phyloP scores from a whole-genome alignment of 2,329 filamentous ascomycete species.

The Trichoderma simmonsii region DNA sequence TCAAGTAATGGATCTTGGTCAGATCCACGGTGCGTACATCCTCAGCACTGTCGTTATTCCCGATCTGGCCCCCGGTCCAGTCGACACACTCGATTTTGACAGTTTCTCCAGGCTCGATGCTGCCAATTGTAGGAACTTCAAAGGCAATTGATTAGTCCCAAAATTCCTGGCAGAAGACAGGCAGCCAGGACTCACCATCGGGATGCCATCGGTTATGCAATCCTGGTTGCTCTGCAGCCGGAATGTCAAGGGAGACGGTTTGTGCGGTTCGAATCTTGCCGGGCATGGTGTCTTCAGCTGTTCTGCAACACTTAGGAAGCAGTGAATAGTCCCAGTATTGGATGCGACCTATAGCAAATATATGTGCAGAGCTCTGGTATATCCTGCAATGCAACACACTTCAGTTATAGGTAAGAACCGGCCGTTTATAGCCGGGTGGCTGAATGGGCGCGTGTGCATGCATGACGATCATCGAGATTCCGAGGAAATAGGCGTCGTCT shows the following conservation, averaged over 20 bases:
- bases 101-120: conserved; percentile 77
- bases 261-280: conserved; percentile 61
- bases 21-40: conserved; percentile 83
- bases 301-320: too few species aligned
- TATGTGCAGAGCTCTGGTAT: not conserved
- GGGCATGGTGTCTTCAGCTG: conserved; percentile 29
- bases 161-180: too few species aligned
- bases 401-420: not conserved
- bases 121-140: conserved; percentile 68
- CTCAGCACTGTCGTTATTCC: conserved; percentile 86
- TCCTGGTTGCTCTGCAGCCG: conserved; percentile 64
- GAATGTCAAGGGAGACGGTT: conserved; percentile 54
- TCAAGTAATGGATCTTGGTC: conserved; percentile 81
- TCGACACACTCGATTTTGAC: conserved; percentile 93
- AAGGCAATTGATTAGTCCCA: not conserved
- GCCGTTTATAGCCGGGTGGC: not conserved
- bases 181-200: conserved; percentile 57
- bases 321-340: not conserved
- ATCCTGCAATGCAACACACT: not conserved
- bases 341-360: not conserved
- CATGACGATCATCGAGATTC: not conserved
- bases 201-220: conserved; percentile 92
- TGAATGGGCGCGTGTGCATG: not conserved
- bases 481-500: not conserved
- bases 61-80: conserved; percentile 81